phyloP scores from a whole-genome alignment of 75 land plant genomes.

The Larix kaempferi region DNA sequence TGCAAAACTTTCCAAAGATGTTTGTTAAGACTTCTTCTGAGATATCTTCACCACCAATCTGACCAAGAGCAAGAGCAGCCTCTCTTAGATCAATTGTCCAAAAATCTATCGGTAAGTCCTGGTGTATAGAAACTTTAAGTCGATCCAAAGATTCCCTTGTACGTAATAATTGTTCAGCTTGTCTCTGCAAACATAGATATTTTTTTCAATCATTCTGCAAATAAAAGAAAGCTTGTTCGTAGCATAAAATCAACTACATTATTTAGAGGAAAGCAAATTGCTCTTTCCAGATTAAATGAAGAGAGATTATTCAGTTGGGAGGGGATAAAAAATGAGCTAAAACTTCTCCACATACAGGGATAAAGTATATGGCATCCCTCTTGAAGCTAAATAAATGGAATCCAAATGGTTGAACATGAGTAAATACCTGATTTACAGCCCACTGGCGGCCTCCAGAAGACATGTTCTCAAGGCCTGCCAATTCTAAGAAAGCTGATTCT shows the following conservation, averaged over 20 bases:
- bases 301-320: not conserved
- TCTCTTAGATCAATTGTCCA: conserved; percentile 96
- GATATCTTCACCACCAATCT: conserved; percentile 85
- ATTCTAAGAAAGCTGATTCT: conserved; percentile 64
- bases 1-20: conserved; percentile 91
- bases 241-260: too few relatives aligned
- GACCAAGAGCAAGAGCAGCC: conserved; percentile 77
- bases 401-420: not conserved
- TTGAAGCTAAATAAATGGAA: not conserved
- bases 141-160: conserved; percentile 68
- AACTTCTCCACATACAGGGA: not conserved
- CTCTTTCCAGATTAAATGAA: not conserved
- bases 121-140: conserved; percentile 50
- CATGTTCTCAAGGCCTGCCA: conserved; percentile 66
- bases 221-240: too few relatives aligned
- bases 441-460: conserved; percentile 69
- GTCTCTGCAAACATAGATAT: conserved; percentile 56
- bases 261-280: too few relatives aligned
- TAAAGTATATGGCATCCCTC: not conserved
- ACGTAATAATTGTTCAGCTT: conserved; percentile 76
- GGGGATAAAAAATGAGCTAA: too few relatives aligned
- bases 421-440: conserved; percentile 85
- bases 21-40: conserved; percentile 87
- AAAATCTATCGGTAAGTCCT: conserved; percentile 74
- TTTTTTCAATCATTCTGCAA: not conserved